phyloP scores from a whole-genome alignment of 441 rosid species.

The Syzygium malaccense region DNA sequence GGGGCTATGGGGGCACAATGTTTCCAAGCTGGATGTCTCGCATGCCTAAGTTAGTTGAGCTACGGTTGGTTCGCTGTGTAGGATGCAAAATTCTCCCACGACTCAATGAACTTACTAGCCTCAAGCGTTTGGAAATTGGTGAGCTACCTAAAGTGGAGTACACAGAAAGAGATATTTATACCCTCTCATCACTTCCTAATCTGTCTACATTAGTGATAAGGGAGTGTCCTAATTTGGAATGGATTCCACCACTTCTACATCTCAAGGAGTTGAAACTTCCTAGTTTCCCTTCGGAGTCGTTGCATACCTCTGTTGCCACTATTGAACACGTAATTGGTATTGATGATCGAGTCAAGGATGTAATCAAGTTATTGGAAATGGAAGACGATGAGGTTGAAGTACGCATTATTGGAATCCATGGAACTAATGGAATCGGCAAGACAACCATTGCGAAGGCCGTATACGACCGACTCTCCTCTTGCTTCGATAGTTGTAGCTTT shows the following conservation, averaged over 20 bases:
- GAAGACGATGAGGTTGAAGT: rapidly evolving
- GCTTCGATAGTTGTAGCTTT: background rate
- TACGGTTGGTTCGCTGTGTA: background rate
- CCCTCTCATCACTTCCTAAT: background rate
- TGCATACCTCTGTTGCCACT: background rate
- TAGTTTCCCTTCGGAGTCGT: background rate
- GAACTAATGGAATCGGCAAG: background rate
- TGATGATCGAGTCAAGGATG: background rate
- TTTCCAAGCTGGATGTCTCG: background rate
- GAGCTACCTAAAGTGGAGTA: background rate
- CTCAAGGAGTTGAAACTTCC: background rate
- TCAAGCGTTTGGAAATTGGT: background rate
- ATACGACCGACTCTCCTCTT: background rate
- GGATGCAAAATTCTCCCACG: background rate
- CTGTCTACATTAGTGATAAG: background rate
- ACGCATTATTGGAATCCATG: background rate
- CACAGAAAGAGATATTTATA: rapidly evolving
- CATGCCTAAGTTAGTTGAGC: background rate
- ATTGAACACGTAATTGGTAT: background rate
- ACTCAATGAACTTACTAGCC: background rate
- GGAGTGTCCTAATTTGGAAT: background rate
- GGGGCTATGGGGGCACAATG: rapidly evolving
- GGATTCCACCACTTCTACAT: background rate
- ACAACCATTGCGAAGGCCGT: background rate
- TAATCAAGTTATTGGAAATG: background rate